Evolutionary conservation across 148 eudicot species (phyloP).

Genomic region (Agrostemma githago): DNA sequence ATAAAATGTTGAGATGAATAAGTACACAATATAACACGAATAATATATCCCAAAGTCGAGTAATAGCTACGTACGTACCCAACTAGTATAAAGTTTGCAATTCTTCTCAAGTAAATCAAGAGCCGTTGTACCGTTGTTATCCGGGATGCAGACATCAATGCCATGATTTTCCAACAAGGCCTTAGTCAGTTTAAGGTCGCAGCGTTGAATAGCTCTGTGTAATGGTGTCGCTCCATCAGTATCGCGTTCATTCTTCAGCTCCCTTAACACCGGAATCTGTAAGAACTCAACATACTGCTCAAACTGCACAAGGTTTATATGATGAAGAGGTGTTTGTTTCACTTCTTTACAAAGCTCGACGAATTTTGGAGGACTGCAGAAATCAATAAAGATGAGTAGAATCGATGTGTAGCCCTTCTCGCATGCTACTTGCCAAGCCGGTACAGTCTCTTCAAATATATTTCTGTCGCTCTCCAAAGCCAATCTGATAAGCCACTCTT

Average conservation of each 20-base stretch:
- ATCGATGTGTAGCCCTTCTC: not conserved
- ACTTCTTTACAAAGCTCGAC: not conserved
- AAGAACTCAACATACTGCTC: no score
- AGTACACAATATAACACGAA: no score
- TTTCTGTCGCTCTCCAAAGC: not conserved
- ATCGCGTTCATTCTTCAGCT: no score
- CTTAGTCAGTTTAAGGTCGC: not conserved
- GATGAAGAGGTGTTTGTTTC: not conserved
- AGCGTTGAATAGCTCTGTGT: not conserved
- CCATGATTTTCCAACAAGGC: not conserved
- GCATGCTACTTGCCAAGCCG: not conserved
- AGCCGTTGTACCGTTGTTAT: not conserved
- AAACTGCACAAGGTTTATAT: no score
- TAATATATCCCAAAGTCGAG: no score
- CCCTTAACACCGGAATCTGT: no score
- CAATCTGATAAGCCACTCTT: not conserved
- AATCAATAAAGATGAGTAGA: not conserved
- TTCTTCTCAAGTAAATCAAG: not conserved
- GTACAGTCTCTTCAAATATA: not conserved
- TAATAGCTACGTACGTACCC: no score
- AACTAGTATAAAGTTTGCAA: no score
- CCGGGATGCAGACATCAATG: not conserved
- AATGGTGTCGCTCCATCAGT: not conserved
- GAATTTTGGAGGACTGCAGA: not conserved
- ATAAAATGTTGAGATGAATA: no score